A percentile compares a stretch with the other conserved stretches of the same genome.
Evolutionary conservation across 805 yeast species (phyloP).

Genomic region (Babjeviella inositovora): DNA sequence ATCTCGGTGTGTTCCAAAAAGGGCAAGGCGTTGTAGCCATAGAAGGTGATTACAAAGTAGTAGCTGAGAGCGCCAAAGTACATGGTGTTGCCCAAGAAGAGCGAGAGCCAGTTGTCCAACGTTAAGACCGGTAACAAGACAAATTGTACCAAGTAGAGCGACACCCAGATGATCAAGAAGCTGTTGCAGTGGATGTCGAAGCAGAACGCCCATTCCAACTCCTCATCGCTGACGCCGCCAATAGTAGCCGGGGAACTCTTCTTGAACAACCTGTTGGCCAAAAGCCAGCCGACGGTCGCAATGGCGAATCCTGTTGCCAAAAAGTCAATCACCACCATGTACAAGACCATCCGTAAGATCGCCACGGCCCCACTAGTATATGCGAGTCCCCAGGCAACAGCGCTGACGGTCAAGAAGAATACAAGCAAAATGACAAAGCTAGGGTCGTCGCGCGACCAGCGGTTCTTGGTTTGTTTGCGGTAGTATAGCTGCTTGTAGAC

Average conservation of each 20-base stretch:
- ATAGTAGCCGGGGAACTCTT: conserved; percentile 7
- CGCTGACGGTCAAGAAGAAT: conserved; percentile 51
- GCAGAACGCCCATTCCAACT: conserved; percentile 86
- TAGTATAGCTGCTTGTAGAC: conserved; percentile 74
- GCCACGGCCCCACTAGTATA: conserved; percentile 51
- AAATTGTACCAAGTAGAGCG: conserved; percentile 61
- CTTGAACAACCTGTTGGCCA: conserved; percentile 51
- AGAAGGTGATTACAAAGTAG: conserved; percentile 67
- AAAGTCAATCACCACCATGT: conserved; percentile 80
- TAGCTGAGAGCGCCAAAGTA: conserved; percentile 63
- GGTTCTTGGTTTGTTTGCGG: conserved; percentile 62
- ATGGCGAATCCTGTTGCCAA: conserved; percentile 51
- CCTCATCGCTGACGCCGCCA: conserved; percentile 7
- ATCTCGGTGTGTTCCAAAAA: conserved; percentile 48
- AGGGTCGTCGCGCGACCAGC: conserved; percentile 89
- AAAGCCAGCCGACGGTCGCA: conserved; percentile 59
- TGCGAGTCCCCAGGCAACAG: conserved; percentile 82
- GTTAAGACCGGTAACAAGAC: conserved; percentile 57
- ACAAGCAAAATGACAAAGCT: conserved; percentile 65
- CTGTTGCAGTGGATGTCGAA: conserved; percentile 90
- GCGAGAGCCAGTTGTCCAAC: conserved; percentile 46
- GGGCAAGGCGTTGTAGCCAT: conserved; percentile 74
- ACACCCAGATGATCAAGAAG: conserved; percentile 67
- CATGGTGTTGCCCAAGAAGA: conserved; percentile 62
- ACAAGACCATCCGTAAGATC: conserved; percentile 49